Conservation (phyloP, 805 yeast species). For the Candida alai region DNA sequence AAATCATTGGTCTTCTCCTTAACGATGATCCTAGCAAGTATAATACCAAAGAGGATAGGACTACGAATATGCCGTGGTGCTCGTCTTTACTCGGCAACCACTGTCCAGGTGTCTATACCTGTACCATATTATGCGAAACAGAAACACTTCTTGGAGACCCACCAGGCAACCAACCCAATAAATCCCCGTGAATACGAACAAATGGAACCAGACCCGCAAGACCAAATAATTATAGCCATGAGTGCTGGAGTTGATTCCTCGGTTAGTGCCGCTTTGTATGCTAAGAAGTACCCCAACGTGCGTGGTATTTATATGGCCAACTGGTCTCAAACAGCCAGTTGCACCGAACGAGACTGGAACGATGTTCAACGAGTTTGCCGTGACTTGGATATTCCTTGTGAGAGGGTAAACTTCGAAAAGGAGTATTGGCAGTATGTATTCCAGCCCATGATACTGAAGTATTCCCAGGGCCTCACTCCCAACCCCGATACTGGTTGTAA, state of each 20-base stretch:
- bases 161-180: constrained; percentile 1
- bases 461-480: constrained; percentile 76
- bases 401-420: constrained; percentile 75
- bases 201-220: constrained; percentile 45
- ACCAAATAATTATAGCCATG: constrained; percentile 81
- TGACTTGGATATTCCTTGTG: constrained; percentile 62
- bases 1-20: too few relatives aligned
- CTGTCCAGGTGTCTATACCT: too few relatives aligned
- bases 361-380: constrained; percentile 68
- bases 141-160: background rate
- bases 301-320: constrained; percentile 90
- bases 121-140: constrained; percentile 7
- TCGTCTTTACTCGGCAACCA: too few relatives aligned
- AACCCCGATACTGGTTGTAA: constrained; percentile 94
- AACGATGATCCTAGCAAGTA: too few relatives aligned
- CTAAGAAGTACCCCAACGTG: constrained; percentile 55
- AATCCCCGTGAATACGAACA: constrained; percentile 26
- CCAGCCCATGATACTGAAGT: constrained; percentile 81
- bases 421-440: constrained; percentile 94
- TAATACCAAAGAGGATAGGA: too few relatives aligned
- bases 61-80: too few relatives aligned
- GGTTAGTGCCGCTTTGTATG: constrained; percentile 69
- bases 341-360: constrained; percentile 86
- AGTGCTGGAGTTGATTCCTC: constrained; percentile 97
- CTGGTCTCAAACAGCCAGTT: constrained; percentile 68